Base-by-base conservation (phyloP, 2,329 filamentous ascomycete species). In the Fusarium sp. region DNA sequence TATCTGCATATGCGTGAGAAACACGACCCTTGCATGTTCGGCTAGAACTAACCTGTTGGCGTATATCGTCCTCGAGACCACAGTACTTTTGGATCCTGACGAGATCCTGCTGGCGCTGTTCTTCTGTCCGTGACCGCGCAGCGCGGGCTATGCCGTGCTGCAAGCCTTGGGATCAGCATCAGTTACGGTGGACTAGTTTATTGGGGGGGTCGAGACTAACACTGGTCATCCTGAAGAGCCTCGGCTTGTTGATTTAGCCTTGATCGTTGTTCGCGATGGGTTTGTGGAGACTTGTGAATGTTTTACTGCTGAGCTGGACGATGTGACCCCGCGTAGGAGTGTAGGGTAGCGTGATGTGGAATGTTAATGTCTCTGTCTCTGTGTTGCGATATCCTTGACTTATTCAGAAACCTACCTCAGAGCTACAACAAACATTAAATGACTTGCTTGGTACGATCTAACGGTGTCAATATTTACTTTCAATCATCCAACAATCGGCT, bases 91-190 rank as follows among this genome's bases (percentile, higher is more conserved):
- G 84, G 78, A 98, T 97, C 82, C 93, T 93, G 76, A 90, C 89
- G 63, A 90, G 87, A 82, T 97, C 94, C 81, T 91, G 89, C 75
- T 90, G 87, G 66, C 89, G 89, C 80, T 93, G 90, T 80, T 94
- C 90, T 77, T 93, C 91, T 76, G 92, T 93, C 75, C 89, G 88
- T 78, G 79, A 76, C 77, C 87, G 86, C 71, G 88, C 87, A 70
- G 89, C 87, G 80, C 95, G 93, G 79, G 93, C 90, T 82, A 97
- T 89, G 80, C 94, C 94, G 88, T 98, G 95, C 94, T 98, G 64
- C 58, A 60, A 26, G 61, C 62, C 73, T 75, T 76, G 54, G 24
- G n/a, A 73, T 75, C 72, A 75, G 73, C 66, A 78, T 78, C 77
- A 79, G 74, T 75, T 72, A 69, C 72, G 60, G 44, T 20, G 44